Evolutionary conservation across 495 filamentous ascomycete species (phyloP).

Genomic region (Lichenothelia convexa): DNA sequence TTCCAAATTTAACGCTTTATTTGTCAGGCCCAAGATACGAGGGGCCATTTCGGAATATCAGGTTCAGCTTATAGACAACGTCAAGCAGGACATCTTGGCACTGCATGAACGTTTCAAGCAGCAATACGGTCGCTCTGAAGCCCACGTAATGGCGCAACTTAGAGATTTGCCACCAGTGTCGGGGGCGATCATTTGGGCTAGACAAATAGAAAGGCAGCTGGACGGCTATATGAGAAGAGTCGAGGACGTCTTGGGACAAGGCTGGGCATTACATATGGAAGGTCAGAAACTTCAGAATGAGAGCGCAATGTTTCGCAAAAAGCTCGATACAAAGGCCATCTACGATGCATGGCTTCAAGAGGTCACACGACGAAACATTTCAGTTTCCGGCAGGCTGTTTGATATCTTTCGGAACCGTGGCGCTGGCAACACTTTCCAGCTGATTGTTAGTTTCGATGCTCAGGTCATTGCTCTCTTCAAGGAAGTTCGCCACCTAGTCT

Average conservation of each 20-base stretch:
- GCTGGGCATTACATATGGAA: conserved; percentile 87
- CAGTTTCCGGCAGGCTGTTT: conserved; percentile 82
- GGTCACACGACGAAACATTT: conserved; percentile 66
- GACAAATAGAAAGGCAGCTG: conserved; percentile 89
- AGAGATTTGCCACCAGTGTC: conserved; percentile 89
- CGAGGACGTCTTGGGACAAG: conserved; percentile 79
- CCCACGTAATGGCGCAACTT: conserved; percentile 91
- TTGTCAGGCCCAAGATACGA: conserved; percentile 92
- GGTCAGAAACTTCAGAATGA: conserved; percentile 84
- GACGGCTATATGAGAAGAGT: conserved; percentile 95
- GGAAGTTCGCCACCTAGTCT: conserved; percentile 89
- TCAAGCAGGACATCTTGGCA: conserved; percentile 81
- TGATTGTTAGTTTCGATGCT: conserved; percentile 88
- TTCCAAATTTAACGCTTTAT: conserved; percentile 97
- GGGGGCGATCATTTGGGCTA: conserved; percentile 90
- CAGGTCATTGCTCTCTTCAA: conserved; percentile 97
- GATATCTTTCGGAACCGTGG: conserved; percentile 72
- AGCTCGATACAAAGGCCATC: conserved; percentile 79
- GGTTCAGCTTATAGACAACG: conserved; percentile 87
- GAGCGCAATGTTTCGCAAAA: conserved; percentile 81
- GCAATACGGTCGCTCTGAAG: conserved; percentile 94
- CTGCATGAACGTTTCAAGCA: conserved; percentile 96
- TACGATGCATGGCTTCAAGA: conserved; percentile 92
- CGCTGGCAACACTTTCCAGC: conserved; percentile 66
- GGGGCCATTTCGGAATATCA: conserved; percentile 97